Base-by-base conservation (phyloP, 169 alveolate genomes). In the Cryptosporidium canis region DNA sequence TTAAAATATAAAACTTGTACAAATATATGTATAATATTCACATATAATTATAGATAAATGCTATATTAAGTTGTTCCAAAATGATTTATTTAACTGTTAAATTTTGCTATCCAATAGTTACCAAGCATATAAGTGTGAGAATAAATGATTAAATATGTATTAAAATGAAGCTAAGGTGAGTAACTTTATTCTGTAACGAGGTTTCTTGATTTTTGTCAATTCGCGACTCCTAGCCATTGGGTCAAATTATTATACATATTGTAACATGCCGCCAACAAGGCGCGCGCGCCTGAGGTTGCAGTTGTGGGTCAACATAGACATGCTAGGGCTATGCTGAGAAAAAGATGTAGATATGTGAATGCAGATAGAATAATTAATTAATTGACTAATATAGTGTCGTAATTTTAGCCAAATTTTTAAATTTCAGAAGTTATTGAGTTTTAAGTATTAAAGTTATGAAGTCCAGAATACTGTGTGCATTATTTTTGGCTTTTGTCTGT, bases 221-320 rank as follows among this genome's bases (percentile, higher is more conserved):
- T 51, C 35, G 6, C 9, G 63, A 51, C 63, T n/a, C 55, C 1
- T 45, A 51, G 58, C 58, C 24, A 51, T 11, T 24, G n/a, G 24
- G 35, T 18, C 7, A 51, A 51, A 14, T 51, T 1, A 51, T 7
- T 2, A 47, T 2, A 18, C 7, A 5, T 3, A 51, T 21, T 45
- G 18, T 8, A 0, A 24, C 14, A 51, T 51, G 37, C 77, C 51
- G 51, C 77, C 58, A 2, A 12, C 11, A n/a, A 8, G 33, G 21
- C 83, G 83, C 83, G 55, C 39, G 66, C 83, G 83, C 66, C 45
- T n/a, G 3, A 18, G 55, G 27, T 8, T 16, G 83, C 18, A 44
- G 83, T 65, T 45, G 83, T 67, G 83, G 56, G 83, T 67, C 64
- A 67, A 45, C 56, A 67, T 67, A 67, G 83, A 67, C 83, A 67